Evolutionary conservation across 1,139 yeast species (phyloP), one percentile per base, ranked within the genome.

Genomic region (Yamadazyma aaseri): DNA sequence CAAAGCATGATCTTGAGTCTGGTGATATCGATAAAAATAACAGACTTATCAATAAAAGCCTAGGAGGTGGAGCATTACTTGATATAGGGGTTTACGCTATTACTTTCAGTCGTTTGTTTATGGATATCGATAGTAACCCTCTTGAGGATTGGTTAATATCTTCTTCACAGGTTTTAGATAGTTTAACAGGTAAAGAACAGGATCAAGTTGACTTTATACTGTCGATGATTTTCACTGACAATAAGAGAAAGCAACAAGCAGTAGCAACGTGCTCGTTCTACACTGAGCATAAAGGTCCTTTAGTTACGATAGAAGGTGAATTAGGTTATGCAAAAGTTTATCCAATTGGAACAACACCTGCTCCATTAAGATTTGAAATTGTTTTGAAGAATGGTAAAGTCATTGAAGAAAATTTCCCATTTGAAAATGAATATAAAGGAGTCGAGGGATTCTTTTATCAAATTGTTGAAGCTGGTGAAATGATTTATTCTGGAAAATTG

Each of bases 21-120:
- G 32, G 15, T 12, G 13, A 9, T 6, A 8, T 31, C 7, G 40
- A 45, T 18, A 49, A 51, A 3, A 52, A 56, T 14, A 43, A 50
- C 11, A 44, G 79, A 37, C 47, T 70, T 32, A 58, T 67, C 36
- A 67, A 73, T 47, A 65, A 65, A 15, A 50, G 55, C 17, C 61
- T 76, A 22, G 85, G 79, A n/a, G 86, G 81, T 10, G 84, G 85
- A 17, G 77, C 80, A 0, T 49, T 77, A 28, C 63, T 78, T 41
- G 86, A 79, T 48, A 60, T 79, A 38, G 84, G 85, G 1, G 64
- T 78, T 28, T 79, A 79, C 46, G 58, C 79, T 3, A 46, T 76
- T 33, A 76, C 79, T 45, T 78, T 63, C 39, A 55, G 60, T 24
- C 51, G 74, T 32, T 46, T 65, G 10, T 53, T 67, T 29, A 50